Evolutionary conservation across 2,329 filamentous ascomycete genomes (phyloP), one percentile per base, ranked within the genome.

Genomic region (Xylariaceae sp.): DNA sequence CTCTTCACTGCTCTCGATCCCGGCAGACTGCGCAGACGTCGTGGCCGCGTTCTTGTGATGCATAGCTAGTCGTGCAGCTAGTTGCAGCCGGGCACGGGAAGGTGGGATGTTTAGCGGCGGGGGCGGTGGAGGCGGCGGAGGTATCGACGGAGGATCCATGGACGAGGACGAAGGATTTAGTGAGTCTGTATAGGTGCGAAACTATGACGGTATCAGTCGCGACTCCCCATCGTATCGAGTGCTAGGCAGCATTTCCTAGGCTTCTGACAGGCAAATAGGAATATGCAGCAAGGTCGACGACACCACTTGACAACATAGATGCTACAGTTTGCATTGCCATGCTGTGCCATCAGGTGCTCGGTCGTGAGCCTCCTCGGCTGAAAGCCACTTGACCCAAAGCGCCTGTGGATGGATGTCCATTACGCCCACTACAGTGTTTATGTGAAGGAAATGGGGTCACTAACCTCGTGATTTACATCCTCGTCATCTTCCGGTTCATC

Each of bases 401-500:
- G 37, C 37, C 8, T 41, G 37, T 1, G 13, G 1, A 41, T 7
- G 37, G 37, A 9, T 13, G 7, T 8, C 9, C 37, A 5, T 10
- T 10, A 30, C 23, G 23, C 23, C 23, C 23, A 30, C 23, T 30
- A 4, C 5, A 4, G 5, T 30, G 23, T 30, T 30, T 6, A 30
- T 5, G 23, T 30, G 23, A 30, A 30, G 23, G 70, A 71, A 67
- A 65, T 41, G 37, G 71, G 56, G 66, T 67, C 58, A 80, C 84
- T 82, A 76, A 87, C 85, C 84, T 87, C 85, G 63, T 80, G 85
- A 70, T 82, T 84, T 45, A 84, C 84, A 62, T 90, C 88, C 67
- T 93, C 88, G 65, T 88, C 88, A 59, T 90, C 89, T 61, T 96
- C 90, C 76, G 91, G 89, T 64, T 97, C 93, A 68, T 97, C 93